These are phyloP conservation scores for Bipolaris oryzae DNA, from an alignment of 2,329 filamentous ascomycete species.

Conservation along the genomic window DNA sequence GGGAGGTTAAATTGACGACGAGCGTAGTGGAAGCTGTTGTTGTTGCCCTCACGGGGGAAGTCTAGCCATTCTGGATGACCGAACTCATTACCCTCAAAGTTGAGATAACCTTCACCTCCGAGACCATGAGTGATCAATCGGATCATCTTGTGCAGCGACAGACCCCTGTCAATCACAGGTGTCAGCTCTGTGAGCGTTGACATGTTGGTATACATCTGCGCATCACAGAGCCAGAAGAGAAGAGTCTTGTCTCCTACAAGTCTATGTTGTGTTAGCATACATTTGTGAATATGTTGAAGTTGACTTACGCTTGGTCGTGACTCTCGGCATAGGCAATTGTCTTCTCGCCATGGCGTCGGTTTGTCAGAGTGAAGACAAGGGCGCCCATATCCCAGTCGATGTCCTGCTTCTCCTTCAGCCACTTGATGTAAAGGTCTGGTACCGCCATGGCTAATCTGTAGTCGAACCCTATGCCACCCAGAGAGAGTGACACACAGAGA, in stretches of 20 bases:
- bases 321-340: conserved; percentile 97
- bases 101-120: conserved; percentile 95
- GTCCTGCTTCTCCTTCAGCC: conserved; percentile 90
- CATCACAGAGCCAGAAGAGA: conserved; percentile 98
- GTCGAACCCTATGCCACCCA: conserved; percentile 95
- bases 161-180: conserved; percentile 84
- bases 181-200: conserved; percentile 83
- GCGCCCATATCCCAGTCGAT: conserved; percentile 88
- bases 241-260: conserved; percentile 95
- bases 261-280: conserved; percentile 54
- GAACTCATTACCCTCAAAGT: conserved; percentile 99
- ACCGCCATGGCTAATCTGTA: conserved; percentile 97
- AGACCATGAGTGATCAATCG: conserved; percentile 88
- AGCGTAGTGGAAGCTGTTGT: conserved; percentile 93
- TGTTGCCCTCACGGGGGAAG: conserved; percentile 91
- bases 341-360: conserved; percentile 94
- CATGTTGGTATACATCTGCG: conserved; percentile 98
- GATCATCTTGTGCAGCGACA: conserved; percentile 97
- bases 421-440: conserved; percentile 99
- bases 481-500: conserved; percentile 81
- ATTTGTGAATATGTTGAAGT: not conserved
- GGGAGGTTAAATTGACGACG: conserved; percentile 91
- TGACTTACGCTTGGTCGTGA: conserved; percentile 93
- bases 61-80: conserved; percentile 99
- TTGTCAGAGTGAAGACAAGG: conserved; percentile 86